Conservation (phyloP, 2,329 filamentous ascomycete species). For the Fusarium chaquense region DNA sequence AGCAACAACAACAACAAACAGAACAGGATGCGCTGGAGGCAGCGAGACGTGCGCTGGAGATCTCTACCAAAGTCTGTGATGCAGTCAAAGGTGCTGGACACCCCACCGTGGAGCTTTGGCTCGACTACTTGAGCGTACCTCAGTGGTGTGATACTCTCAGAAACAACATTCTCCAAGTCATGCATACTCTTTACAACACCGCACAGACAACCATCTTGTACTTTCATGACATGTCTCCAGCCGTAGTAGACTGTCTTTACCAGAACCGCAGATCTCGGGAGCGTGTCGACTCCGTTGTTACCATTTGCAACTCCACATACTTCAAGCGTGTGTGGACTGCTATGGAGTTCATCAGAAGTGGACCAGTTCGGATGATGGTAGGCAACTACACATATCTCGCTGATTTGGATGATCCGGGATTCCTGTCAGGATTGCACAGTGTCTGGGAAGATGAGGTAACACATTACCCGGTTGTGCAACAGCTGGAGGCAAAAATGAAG, state of each 20-base stretch:
- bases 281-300: neutral
- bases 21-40: neutral
- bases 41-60: neutral
- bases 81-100: neutral
- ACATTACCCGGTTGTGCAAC: neutral
- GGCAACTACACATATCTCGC: neutral
- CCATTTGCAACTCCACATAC: neutral
- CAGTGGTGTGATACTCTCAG: neutral
- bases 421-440: neutral
- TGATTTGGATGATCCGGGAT: neutral
- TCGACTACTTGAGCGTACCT: neutral
- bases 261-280: neutral
- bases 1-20: neutral
- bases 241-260: neutral
- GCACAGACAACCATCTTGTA: neutral
- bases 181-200: neutral
- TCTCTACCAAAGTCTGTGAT: neutral
- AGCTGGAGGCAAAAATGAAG: neutral
- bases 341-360: conserved; percentile 10
- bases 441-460: neutral
- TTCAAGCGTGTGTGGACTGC: conserved; percentile 2
- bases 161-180: neutral
- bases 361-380: neutral
- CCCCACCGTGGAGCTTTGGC: neutral
- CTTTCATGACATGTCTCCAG: neutral